A percentile compares a stretch with the other conserved stretches of the same genome.
These are phyloP conservation scores for Talaromyces wortmannii DNA, from an alignment of 495 filamentous ascomycete genomes.

Conservation along the genomic window DNA sequence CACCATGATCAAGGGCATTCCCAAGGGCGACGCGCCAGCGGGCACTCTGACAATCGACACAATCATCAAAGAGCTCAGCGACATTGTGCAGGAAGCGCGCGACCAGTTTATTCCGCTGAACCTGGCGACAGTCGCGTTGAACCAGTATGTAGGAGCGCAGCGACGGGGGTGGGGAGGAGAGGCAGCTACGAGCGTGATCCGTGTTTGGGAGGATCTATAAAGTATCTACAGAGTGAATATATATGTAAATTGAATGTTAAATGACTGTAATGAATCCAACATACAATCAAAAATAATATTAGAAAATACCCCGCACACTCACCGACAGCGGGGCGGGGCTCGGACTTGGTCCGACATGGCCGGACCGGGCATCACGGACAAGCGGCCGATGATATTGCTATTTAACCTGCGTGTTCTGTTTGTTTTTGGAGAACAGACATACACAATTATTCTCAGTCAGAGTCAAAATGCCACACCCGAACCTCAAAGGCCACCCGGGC, in stretches of 20 bases:
- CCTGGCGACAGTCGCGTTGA: conserved; percentile 35
- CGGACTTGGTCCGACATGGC: conserved; percentile 3
- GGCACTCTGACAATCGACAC: conserved; percentile 43
- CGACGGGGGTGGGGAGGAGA: conserved; percentile 21
- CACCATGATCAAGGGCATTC: conserved; percentile 39
- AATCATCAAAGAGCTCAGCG: conserved; percentile 52
- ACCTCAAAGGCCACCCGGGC: conserved; percentile 55
- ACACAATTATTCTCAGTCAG: too few species aligned
- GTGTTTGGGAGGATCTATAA: conserved; percentile 20
- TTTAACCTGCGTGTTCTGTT: too few species aligned
- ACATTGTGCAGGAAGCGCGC: conserved; percentile 51
- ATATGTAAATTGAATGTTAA: not conserved
- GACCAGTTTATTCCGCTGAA: conserved; percentile 36
- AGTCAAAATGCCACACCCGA: conserved; percentile 29
- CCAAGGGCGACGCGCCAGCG: conserved; percentile 17
- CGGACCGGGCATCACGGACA: not conserved
- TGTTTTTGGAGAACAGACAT: too few species aligned
- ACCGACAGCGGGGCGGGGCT: too few species aligned
- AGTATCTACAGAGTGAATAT: not conserved
- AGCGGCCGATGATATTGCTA: not conserved
- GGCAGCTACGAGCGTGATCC: conserved; percentile 27
- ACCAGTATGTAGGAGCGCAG: conserved; percentile 27
- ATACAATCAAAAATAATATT: too few species aligned
- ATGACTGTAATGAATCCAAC: not conserved
- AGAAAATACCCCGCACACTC: too few species aligned